Evolutionary conservation across 2,329 filamentous ascomycete species (phyloP), one percentile per base, ranked within the genome.

Genomic region (Alternaria tenuissima): DNA sequence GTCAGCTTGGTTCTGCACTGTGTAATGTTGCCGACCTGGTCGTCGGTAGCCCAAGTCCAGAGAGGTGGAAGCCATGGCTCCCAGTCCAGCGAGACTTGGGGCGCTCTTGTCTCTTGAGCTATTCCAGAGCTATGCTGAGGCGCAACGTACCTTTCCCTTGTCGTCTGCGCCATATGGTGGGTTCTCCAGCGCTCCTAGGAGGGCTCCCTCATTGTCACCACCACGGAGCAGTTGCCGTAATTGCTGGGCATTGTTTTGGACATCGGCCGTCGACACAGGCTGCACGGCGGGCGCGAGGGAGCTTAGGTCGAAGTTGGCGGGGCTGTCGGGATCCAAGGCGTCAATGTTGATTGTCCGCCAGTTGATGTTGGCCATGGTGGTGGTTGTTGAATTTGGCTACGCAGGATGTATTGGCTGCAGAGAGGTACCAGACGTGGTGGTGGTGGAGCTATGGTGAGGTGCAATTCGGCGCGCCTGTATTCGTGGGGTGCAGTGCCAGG

Each of bases 311-410:
- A 98, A 98, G 87, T 97, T 98, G 80, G 88, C 83, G 68, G 91
- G 88, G 72, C 93, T 95, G 80, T 98, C 94, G 61, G 94, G 92
- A 79, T 95, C 91, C 72, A 96, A 87, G 70, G 90, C 89, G 79
- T 97, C 94, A 79, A 97, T 91, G 86, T 97, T 93, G 85, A 97
- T 95, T 68, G 93, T 97, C 80, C 94, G 92, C 83, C 87, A 89
- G 78, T 89, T 89, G 80, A 87, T 79, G 55, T 78, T 73, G 42
- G 82, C 79, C 82, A 83, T 83, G 62, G 61, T 65, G 70, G 60
- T 30, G 28, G 36, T 49, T 49, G 16, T 18, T 18, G 38, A 9
- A 11, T 57, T 41, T 39, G 56, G 28, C 54, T 51, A 36, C 20
- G 32, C 16, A 11, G 16, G 46, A 26, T 22, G 22, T 7, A 2